phyloP scores from a whole-genome alignment of 1,284 basidiomycete species.

The Vanrija sp. region DNA sequence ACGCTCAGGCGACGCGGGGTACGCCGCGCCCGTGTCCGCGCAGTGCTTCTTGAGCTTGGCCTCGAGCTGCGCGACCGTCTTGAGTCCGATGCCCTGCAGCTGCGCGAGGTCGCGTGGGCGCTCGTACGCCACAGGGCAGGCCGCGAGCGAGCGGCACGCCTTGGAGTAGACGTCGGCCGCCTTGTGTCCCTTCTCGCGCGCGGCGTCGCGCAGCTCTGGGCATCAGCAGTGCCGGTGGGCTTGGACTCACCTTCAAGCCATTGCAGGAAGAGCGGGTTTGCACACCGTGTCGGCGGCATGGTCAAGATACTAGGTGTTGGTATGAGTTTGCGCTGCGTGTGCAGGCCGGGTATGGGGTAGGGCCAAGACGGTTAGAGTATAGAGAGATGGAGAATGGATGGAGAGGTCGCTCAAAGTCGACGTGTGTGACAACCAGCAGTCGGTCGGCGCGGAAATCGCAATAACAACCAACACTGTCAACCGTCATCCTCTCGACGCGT shows the following conservation, averaged over 20 bases:
- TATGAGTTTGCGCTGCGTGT: neutral
- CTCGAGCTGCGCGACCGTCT: constrained; percentile 37
- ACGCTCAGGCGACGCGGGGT: constrained; percentile 28
- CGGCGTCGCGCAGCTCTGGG: constrained; percentile 40
- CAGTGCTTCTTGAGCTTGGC: constrained; percentile 35
- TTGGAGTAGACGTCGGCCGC: constrained; percentile 37
- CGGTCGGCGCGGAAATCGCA: neutral
- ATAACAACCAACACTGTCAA: neutral
- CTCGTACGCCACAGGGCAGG: constrained; percentile 40
- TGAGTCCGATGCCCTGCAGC: constrained; percentile 40
- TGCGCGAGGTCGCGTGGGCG: constrained; percentile 38
- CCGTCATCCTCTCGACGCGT: neutral
- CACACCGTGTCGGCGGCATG: constrained; percentile 28
- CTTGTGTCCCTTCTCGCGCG: constrained; percentile 35
- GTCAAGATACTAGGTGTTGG: neutral
- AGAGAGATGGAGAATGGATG: neutral
- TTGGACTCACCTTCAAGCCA: constrained; percentile 41
- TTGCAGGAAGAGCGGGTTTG: constrained; percentile 46
- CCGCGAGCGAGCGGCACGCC: constrained; percentile 36
- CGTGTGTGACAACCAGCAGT: too few relatives aligned
- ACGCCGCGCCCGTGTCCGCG: constrained; percentile 28
- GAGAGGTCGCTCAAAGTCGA: too few relatives aligned
- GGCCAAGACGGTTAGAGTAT: neutral
- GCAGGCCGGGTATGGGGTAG: neutral
- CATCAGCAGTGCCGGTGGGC: neutral